Evolutionary conservation across 805 yeast species (phyloP).

Genomic region (Ogataea wickerhamii): DNA sequence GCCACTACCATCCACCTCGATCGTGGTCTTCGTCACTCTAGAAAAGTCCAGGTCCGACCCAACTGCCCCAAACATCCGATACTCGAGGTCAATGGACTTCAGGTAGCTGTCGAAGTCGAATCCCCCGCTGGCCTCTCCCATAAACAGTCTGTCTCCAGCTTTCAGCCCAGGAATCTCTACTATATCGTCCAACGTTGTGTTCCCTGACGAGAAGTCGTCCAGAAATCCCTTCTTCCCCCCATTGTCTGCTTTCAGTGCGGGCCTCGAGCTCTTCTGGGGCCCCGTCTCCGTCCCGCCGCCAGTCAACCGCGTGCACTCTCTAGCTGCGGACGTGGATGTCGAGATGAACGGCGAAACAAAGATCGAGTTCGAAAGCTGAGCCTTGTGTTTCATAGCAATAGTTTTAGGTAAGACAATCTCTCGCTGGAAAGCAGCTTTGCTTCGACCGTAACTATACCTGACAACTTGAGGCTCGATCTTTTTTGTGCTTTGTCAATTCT

Average conservation of each 20-base stretch:
- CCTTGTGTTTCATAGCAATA: slow-evolving; percentile 15
- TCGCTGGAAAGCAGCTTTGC: neutral
- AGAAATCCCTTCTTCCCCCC: slow-evolving; percentile 13
- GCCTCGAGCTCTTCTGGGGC: neutral
- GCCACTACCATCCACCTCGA: slow-evolving; percentile 8
- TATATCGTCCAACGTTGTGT: slow-evolving; percentile 23
- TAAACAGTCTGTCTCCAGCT: slow-evolving; percentile 6
- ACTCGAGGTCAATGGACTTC: slow-evolving; percentile 14
- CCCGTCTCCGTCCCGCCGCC: neutral
- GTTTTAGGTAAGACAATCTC: neutral
- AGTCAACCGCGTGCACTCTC: neutral
- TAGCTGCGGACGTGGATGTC: slow-evolving; percentile 5
- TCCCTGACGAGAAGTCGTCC: slow-evolving; percentile 30
- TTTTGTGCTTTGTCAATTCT: neutral
- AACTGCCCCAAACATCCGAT: slow-evolving; percentile 8
- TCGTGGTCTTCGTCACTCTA: slow-evolving; percentile 18
- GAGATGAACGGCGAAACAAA: slow-evolving; percentile 22
- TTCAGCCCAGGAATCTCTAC: slow-evolving; percentile 6
- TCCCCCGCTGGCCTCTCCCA: slow-evolving; percentile 5
- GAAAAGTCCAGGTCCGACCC: slow-evolving; percentile 23
- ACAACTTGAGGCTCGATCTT: too few species aligned
- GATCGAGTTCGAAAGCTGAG: slow-evolving; percentile 15
- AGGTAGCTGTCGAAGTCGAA: slow-evolving; percentile 31
- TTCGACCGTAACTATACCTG: too few species aligned
- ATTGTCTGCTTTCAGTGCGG: slow-evolving; percentile 3